Conservation (phyloP, 164 flowering plant species). For the Tetrastigma voinierianum region DNA sequence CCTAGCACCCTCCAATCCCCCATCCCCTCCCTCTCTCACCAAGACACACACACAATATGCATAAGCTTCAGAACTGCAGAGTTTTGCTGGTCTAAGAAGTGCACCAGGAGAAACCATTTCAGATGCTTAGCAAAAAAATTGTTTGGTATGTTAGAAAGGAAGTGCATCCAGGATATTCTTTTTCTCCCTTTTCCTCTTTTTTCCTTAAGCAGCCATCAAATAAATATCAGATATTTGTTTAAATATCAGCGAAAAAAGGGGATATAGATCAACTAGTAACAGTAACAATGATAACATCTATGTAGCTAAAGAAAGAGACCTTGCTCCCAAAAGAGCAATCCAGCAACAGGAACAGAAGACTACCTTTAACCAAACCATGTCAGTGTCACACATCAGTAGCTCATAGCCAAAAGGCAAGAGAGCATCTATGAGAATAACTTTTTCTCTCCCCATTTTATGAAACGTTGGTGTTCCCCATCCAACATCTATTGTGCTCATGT, state of each 20-base stretch:
- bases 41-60: no score
- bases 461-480: conserved; percentile 98
- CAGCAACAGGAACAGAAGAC: neutral
- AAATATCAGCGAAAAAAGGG: neutral
- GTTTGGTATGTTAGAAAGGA: no score
- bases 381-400: conserved; percentile 96
- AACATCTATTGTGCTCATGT: conserved; percentile 86
- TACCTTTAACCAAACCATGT: conserved; percentile 99
- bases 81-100: no score
- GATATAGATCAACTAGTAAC: neutral
- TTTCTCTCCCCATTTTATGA: conserved; percentile 99
- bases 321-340: neutral
- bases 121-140: no score
- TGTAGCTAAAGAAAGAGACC: neutral
- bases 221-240: no score
- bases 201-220: no score
- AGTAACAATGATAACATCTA: neutral
- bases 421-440: conserved; percentile 78
- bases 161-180: no score
- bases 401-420: conserved; percentile 87
- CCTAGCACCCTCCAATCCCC: no score
- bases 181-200: no score
- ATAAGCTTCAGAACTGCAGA: no score
- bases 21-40: no score
- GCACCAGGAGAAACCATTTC: no score